Base-by-base conservation (phyloP, 1,284 basidiomycete genomes). In the Marasmius fiardii region DNA sequence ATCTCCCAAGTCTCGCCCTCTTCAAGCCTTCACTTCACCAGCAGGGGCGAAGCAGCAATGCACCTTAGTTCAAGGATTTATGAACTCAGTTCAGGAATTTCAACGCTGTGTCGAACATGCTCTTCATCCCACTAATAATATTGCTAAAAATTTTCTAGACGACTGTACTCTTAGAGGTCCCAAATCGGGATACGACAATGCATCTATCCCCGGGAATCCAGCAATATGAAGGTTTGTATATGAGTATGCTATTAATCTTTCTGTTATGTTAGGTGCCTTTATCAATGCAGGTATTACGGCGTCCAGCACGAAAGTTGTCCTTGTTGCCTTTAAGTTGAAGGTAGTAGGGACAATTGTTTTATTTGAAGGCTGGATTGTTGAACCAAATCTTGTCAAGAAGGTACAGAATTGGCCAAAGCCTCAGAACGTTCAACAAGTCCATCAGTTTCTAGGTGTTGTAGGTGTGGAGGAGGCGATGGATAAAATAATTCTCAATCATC, bases 371-470 rank as follows among this genome's bases (percentile, higher is more conserved):
- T 69, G 67, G 68, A 64, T 63, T 18, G 54, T 71, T 0, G 58
- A 59, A 0, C 64, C 64, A 18, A 60, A 60, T 0, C 48, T 70
- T 0, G 63, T 67, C 0, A 52, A 63, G 39, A 68, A 71, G 35
- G 59, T 74, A 1, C 20, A 63, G 0, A 63, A 68, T 2, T 75
- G 73, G 73, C 64, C 61, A 0, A 3, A 49, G 1, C 65, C 63
- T 2, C 56, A 65, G 0, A 66, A 74, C 44, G 65, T 76, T 0
- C 60, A 67, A 0, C 62, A 62, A 2, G n/a, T n/a, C n/a, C n/a
- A n/a, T n/a, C n/a, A n/a, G n/a, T 75, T 76, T 37, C 56, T 75
- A 2, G 70, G 72, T 1, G 58, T 64, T 0, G 63, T 62, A 0
- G 70, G 72, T 0, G 63, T 66, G 1, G 62, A n/a, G 62, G 0